Conservation (phyloP, 768 basidiomycete genomes). For the Phanerodontia chrysosporium region DNA sequence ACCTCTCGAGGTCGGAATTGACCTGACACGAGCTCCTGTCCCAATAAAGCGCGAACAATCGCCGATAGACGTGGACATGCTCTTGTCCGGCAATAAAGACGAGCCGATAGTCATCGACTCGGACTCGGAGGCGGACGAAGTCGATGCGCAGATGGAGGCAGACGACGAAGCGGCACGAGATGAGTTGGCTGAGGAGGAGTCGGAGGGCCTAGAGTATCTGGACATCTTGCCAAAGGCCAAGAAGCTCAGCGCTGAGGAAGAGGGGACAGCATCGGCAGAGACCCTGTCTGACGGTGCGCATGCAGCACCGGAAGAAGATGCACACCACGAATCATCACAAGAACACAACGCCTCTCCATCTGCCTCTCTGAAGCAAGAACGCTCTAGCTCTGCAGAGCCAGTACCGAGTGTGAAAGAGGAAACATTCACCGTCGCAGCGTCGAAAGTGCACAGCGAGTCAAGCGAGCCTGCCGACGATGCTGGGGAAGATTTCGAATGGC, state of each 20-base stretch:
- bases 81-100: background rate
- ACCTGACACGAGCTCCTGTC: too few species aligned
- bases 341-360: background rate
- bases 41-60: background rate
- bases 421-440: too few species aligned
- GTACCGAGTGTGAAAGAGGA: too few species aligned
- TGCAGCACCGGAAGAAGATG: background rate
- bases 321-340: background rate
- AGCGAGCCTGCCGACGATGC: background rate
- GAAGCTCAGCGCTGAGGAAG: background rate
- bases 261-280: background rate
- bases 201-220: background rate
- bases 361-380: too few species aligned
- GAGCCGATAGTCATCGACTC: conserved; percentile 5
- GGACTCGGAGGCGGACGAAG: background rate
- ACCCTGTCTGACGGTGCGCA: background rate
- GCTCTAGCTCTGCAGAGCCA: too few species aligned
- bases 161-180: background rate
- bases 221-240: background rate
- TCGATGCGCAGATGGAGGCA: conserved; percentile 3
- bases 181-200: background rate
- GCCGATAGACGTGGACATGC: background rate
- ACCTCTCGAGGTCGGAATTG: background rate
- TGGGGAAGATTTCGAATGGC: too few species aligned
- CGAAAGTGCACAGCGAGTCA: background rate